A percentile compares a stretch with the other conserved stretches of the same genome.
These are phyloP conservation scores for Picochlorum sp. DNA, from an alignment of 139 green algal genomes.

Conservation along the genomic window DNA sequence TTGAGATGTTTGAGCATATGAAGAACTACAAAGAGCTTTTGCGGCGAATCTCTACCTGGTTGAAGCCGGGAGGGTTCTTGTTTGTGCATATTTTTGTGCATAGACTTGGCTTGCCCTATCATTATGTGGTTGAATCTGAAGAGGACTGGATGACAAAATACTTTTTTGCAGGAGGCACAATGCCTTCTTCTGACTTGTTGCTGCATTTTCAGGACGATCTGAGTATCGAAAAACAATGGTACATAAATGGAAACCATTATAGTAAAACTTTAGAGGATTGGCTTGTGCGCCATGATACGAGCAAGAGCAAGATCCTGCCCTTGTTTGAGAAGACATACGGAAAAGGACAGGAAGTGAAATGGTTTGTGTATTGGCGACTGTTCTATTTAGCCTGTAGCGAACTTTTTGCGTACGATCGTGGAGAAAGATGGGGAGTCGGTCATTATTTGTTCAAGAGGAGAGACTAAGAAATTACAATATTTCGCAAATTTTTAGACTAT, in stretches of 20 bases:
- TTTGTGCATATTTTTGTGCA: slow-evolving; percentile 95
- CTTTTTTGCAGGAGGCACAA: slow-evolving; percentile 91
- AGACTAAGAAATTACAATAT: too few species aligned
- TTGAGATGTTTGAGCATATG: slow-evolving; percentile 95
- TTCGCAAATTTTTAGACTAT: too few species aligned
- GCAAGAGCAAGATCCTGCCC: slow-evolving; percentile 22
- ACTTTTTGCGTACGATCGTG: slow-evolving; percentile 75
- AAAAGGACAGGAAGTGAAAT: slow-evolving; percentile 37
- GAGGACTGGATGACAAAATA: slow-evolving; percentile 92
- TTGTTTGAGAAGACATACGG: slow-evolving; percentile 62
- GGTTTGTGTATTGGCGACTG: slow-evolving; percentile 69
- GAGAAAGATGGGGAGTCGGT: slow-evolving; percentile 78
- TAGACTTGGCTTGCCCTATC: slow-evolving; percentile 63
- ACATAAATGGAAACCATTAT: slow-evolving; percentile 88
- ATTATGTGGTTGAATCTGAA: slow-evolving; percentile 76
- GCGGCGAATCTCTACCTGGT: slow-evolving; percentile 56
- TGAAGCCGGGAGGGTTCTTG: slow-evolving; percentile 63
- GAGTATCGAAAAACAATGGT: slow-evolving; percentile 55
- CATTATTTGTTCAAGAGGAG: slow-evolving; percentile 65
- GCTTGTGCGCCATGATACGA: slow-evolving; percentile 65
- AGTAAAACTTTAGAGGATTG: slow-evolving; percentile 74
- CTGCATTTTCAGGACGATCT: slow-evolving; percentile 86
- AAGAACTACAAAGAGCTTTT: slow-evolving; percentile 71
- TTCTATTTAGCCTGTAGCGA: slow-evolving; percentile 88
- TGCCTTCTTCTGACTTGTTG: slow-evolving; percentile 81